Evolutionary conservation across 805 yeast species (phyloP), one percentile per base, ranked within the genome.

Genomic region (Yamadazyma kitorensis): DNA sequence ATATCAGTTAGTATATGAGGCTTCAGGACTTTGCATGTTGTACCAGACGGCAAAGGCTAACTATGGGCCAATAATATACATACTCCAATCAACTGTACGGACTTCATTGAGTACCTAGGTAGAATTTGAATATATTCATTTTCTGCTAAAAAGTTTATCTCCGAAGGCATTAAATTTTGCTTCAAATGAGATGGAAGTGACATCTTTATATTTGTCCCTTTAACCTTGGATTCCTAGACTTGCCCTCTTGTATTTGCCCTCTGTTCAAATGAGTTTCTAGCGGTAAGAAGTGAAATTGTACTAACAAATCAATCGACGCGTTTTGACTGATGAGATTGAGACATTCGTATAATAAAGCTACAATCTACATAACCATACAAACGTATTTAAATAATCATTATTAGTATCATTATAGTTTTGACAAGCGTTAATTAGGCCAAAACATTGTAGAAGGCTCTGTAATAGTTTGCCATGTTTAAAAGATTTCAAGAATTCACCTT

Each of bases 111-210:
- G 51, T 81, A 84, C 39, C 93, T 69, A 4, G 97, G 96, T n/a
- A 88, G 68, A 8, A 89, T 80, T 16, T 78, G 72, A 6, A 88
- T 71, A 3, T 55, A 59, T 38, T 82, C 87, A 54, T 84, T 86
- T 52, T 93, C 97, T 2, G 95, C 93, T 17, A 87, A 64, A 49
- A 86, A 93, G 45, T 79, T 84, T 27, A 89, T 68, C 54, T 91
- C 98, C 12, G 80, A 68, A 0, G 95, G 88, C 23, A 81, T 64
- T 33, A 88, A 75, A 11, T 80, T 76, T 39, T 66, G 61, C 40
- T 71, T 74, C 17, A 75, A 61, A 22, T 67, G 59, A 4, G 56
- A 52, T 3, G 91, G 88, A 18, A 84, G 63, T 4, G 87, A 73
- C 94, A 84, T 84, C 8, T n/a, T n/a, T n/a, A n/a, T n/a, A n/a